Conservation (phyloP, 306 rosid species). For the Gynostemma pentaphyllum region DNA sequence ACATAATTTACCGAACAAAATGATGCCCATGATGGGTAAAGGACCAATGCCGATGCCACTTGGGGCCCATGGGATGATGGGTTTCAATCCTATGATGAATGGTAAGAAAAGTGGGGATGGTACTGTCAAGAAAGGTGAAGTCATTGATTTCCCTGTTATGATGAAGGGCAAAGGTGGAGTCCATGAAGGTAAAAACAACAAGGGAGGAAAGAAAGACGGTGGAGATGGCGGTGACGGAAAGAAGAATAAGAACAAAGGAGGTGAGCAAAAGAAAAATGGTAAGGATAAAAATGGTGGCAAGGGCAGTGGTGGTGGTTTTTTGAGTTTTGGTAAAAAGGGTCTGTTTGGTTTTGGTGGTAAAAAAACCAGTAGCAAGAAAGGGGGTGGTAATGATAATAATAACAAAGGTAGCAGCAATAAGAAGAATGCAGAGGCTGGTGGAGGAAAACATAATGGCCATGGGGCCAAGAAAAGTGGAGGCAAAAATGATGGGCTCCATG, state of each 20-base stretch:
- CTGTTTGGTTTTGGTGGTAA: constrained; percentile 14
- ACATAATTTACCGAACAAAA: constrained; percentile 26
- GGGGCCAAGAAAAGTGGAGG: constrained; percentile 38
- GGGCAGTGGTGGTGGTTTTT: constrained; percentile 18
- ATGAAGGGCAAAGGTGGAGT: constrained; percentile 38
- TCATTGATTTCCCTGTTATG: constrained; percentile 42
- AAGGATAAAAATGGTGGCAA: constrained; percentile 29
- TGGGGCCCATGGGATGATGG: constrained; percentile 32
- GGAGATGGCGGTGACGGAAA: constrained; percentile 18
- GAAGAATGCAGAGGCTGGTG: constrained; percentile 24
- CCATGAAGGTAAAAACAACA: constrained; percentile 32
- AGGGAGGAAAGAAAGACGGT: constrained; percentile 30
- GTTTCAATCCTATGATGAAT: constrained; percentile 42
- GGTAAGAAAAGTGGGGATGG: constrained; percentile 34
- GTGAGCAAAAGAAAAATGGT: constrained; percentile 28
- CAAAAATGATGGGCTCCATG: constrained; percentile 16
- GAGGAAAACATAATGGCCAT: constrained; percentile 26
- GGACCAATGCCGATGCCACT: constrained; percentile 8
- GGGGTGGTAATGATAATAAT: constrained; percentile 17
- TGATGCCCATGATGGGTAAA: constrained; percentile 18
- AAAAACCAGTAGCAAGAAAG: constrained; percentile 31
- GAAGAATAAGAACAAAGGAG: constrained; percentile 17
- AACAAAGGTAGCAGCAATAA: constrained; percentile 18
- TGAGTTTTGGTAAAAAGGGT: constrained; percentile 11
- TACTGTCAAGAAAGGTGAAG: constrained; percentile 56